Conservation (phyloP, 2,329 filamentous ascomycete genomes). For the Rhynchosporium secalis region DNA sequence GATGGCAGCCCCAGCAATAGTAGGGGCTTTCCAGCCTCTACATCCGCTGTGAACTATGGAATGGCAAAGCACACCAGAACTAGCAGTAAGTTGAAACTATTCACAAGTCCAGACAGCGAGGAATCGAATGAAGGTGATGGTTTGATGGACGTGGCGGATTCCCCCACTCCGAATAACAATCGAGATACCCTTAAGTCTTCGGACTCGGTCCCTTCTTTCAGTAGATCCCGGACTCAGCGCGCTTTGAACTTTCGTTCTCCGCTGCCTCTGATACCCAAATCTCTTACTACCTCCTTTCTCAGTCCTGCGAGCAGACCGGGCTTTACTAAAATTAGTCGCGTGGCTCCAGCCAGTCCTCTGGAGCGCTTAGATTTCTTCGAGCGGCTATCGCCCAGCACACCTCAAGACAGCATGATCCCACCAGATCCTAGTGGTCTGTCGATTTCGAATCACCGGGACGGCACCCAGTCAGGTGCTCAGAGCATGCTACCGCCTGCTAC, state of each 20-base stretch:
- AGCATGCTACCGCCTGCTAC: conserved; percentile 71
- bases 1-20: conserved; percentile 38
- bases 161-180: conserved; percentile 40
- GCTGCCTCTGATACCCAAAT: conserved; percentile 33
- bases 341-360: conserved; percentile 61
- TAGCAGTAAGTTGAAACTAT: conserved; percentile 42
- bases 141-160: conserved; percentile 37
- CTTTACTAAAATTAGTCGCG: conserved; percentile 54
- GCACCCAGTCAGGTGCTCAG: conserved; percentile 37
- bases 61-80: conserved; percentile 36
- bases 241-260: conserved; percentile 36
- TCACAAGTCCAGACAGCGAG: conserved; percentile 34
- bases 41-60: conserved; percentile 33
- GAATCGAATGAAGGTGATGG: conserved; percentile 36
- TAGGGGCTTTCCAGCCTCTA: conserved; percentile 32
- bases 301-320: conserved; percentile 43
- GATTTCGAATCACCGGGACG: conserved; percentile 64
- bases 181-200: conserved; percentile 40
- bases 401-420: conserved; percentile 70
- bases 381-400: conserved; percentile 69
- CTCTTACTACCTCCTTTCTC: conserved; percentile 38
- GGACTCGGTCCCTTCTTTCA: conserved; percentile 44
- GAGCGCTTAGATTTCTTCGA: conserved; percentile 54
- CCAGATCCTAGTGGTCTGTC: conserved; percentile 81
- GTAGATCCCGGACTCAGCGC: conserved; percentile 41